Base-by-base conservation (phyloP, 2,329 filamentous ascomycete species). In the Chrysoporthe austroafricana region DNA sequence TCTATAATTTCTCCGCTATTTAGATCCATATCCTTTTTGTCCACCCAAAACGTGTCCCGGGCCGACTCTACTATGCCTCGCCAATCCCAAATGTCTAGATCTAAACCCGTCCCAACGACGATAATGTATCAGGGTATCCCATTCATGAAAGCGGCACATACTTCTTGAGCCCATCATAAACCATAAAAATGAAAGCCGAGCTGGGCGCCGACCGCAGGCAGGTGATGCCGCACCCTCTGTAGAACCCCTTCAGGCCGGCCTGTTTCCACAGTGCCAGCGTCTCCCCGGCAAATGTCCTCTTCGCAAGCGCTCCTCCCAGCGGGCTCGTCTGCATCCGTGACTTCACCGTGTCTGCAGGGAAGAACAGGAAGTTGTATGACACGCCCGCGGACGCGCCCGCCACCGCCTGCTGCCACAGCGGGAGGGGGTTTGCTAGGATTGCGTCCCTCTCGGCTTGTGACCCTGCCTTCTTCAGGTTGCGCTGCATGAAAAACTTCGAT, bases 131-230 rank as follows among this genome's bases (percentile, higher is more conserved):
- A 57, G 54, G 63, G 62, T 62, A 62, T 64, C 57, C 39, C 62
- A 52, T 56, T 69, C 58, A 80, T 67, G 80, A 78, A 72, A 87
- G 73, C 44, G 86, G 83, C 74, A 96, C 85, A 72, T 88, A 82
- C 71, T 84, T 85, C 81, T 94, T 94, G 78, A 99, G 79, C 16
- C 90, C 91, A 79, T 98, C 96, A 77, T 94, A 98, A 70, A 98
- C 89, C 70, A 96, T 94, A 76, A 99, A 99, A 69, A 99, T 99
- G 76, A 98, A 94, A 8, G 96, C 96, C n/a, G 94, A 97, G 78
- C 94, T 97, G 2, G 96, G 96, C 43, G 94, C 94, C 46, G 94
- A 91, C 69, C 96, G 88, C 43, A 90, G 84, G 58, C 96, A 93
- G 0, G 96, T 99, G 72, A 99, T 96, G 43, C 96, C 96, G 74